phyloP scores from a whole-genome alignment of 352 stramenopile species.

The Pythium apleroticum region DNA sequence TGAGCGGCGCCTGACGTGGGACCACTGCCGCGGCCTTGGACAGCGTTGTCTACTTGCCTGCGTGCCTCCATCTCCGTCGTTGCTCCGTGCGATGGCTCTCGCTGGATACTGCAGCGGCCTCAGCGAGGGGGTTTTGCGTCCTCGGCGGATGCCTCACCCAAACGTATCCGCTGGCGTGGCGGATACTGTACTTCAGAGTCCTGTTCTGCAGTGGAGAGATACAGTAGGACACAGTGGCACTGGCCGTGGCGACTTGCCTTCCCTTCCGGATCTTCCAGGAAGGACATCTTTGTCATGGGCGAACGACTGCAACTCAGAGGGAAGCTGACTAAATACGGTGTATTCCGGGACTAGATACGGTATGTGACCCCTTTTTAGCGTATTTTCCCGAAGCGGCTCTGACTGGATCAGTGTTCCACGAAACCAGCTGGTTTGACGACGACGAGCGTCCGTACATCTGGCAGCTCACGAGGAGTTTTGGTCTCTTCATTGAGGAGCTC shows the following conservation, averaged over 20 bases:
- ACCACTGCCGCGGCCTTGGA: not conserved
- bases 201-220: not conserved
- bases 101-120: conserved; percentile 19
- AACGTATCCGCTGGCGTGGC: not conserved
- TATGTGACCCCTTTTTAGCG: not conserved
- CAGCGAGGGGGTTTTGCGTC: not conserved
- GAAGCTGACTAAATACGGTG: not conserved
- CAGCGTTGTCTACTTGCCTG: not conserved
- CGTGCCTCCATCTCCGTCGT: not conserved
- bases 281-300: not conserved
- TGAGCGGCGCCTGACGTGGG: not conserved
- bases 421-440: not conserved
- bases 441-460: not conserved
- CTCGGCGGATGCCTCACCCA: not conserved
- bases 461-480: not conserved
- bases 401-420: not conserved
- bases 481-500: not conserved
- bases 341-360: not conserved
- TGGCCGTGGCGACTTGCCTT: not conserved
- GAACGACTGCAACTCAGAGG: not conserved
- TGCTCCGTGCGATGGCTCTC: conserved; percentile 15
- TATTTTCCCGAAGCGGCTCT: not conserved
- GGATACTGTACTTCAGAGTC: no score
- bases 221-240: not conserved
- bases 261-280: not conserved